Base-by-base conservation (phyloP, 164 flowering plant genomes). In the Houttuynia cordata region DNA sequence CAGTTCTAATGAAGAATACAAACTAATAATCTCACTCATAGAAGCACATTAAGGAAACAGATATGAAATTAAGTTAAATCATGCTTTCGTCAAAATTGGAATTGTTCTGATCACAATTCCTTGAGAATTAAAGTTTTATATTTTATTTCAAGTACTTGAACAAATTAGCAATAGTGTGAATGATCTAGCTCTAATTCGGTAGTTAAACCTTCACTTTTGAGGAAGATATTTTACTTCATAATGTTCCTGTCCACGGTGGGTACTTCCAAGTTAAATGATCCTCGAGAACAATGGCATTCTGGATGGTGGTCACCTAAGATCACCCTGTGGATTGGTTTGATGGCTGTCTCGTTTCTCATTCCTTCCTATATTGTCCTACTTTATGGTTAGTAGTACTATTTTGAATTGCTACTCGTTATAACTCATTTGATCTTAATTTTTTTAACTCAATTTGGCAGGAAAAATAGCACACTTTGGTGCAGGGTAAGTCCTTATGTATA, bases 381-480 rank as follows among this genome's bases (percentile, higher is more conserved):
- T 23, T 91, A 91, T 64, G 97, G 97, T 91, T 53, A 68, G 88
- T 79, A n/a, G 20, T n/a, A 19, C 22, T 41, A 22, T 3, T 42
- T 21, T 54, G 24, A 23, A 24, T 3, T 1, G n/a, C 13, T 23
- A 54, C 40, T 19, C 62, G 10, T 42, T 59, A 2, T 24, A 13
- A 0, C 22, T 22, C 34, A 39, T 62, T 52, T 25, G 24, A 53
- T 24, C 18, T 34, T 10, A 20, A 24, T 40, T 17, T n/a, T 53
- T 20, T 5, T 40, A 17, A 37, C 45, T 34, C 41, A 1, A 20
- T 53, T 67, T 67, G 54, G 69, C 89, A 91, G 97, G 92, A 66
- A 80, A 78, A 58, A 34, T 88, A 59, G 96, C 97, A 24, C 96
- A 86, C 67, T 83, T 86, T 63, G 97, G 97, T 41, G 97, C 97